phyloP scores from a whole-genome alignment of 2,329 filamentous ascomycete genomes.

The Thelonectria olida region DNA sequence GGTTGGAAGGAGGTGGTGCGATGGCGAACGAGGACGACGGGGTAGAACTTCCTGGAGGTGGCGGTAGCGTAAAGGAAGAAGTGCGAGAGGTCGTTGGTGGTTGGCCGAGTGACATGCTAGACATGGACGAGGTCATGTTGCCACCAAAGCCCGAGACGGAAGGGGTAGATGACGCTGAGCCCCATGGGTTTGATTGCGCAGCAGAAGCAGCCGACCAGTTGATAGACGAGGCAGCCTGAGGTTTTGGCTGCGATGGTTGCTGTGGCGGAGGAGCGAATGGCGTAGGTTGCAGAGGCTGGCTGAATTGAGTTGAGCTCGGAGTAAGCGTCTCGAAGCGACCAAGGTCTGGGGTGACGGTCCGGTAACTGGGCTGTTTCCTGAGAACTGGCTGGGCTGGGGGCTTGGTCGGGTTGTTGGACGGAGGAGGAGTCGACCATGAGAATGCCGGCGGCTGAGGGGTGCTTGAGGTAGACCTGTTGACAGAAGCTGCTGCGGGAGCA shows the following conservation, averaged over 20 bases:
- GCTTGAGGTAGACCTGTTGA: constrained; percentile 46
- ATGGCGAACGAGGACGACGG: constrained; percentile 55
- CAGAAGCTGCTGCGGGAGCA: constrained; percentile 46
- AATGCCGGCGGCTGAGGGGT: constrained; percentile 62
- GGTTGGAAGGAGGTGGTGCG: constrained; percentile 53
- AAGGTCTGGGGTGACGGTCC: constrained; percentile 69
- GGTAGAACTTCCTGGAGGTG: constrained; percentile 54
- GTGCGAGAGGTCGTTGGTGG: constrained; percentile 46
- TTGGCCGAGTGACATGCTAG: constrained; percentile 58
- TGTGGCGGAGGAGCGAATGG: constrained; percentile 41
- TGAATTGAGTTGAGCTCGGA: constrained; percentile 70
- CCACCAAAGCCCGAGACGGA: constrained; percentile 46
- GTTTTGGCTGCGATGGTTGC: constrained; percentile 29
- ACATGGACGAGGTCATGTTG: constrained; percentile 55
- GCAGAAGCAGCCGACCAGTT: constrained; percentile 60
- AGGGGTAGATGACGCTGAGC: constrained; percentile 45
- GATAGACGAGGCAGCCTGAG: constrained; percentile 50
- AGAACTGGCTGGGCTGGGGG: constrained; percentile 45
- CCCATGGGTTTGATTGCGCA: constrained; percentile 57
- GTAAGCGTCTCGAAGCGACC: constrained; percentile 63
- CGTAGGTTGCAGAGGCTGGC: constrained; percentile 65
- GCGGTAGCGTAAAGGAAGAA: constrained; percentile 67
- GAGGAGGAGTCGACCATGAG: constrained; percentile 70
- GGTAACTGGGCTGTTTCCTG: constrained; percentile 54
- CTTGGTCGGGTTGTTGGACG: constrained; percentile 48